Evolutionary conservation across 495 filamentous ascomycete species (phyloP), one percentile per base, ranked within the genome.

Genomic region (Penicillium argentinense): DNA sequence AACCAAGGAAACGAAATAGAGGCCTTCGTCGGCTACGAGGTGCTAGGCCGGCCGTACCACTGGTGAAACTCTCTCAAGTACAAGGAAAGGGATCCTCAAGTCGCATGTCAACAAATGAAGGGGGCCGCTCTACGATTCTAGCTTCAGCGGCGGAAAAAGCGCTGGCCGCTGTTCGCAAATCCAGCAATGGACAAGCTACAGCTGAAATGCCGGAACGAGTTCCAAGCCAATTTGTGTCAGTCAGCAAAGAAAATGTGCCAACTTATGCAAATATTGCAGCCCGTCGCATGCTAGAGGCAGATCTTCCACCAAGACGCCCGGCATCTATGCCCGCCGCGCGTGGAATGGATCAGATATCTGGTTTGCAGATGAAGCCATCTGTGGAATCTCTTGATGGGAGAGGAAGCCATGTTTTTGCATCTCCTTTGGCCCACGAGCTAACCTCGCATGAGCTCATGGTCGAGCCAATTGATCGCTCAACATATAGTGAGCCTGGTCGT

Each of bases 111-210:
- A 30, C 47, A 25, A 45, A 42, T 2, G 54, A 62, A 26, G 36
- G 38, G 5, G 41, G 52, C 9, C 54, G 51, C 9, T 62, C 52
- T 18, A 62, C 64, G 32, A 44, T 53, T n/a, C 46, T 67, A 3
- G 41, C 57, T 11, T 66, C 67, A 0, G 66, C 59, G 12, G 73
- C 76, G 0, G 63, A 69, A 26, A 53, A 46, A 36, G 64, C 68
- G 4, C 55, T 79, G 4, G 53, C 66, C 2, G 64, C 72, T 1
- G 67, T 77, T 12, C 69, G 73, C 17, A 51, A 63, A 11, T 58
- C 54, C 9, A 76, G 64, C 38, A 42, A 39, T 25, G 58, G 66
- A 8, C 62, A 71, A 11, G 26, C 50, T 14, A 47, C 49, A 23
- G 25, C 44, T 29, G 50, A 62, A 40, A 39, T 23, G 9, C 23